Conservation (phyloP, 768 basidiomycete species). For the Mycena crocata region DNA sequence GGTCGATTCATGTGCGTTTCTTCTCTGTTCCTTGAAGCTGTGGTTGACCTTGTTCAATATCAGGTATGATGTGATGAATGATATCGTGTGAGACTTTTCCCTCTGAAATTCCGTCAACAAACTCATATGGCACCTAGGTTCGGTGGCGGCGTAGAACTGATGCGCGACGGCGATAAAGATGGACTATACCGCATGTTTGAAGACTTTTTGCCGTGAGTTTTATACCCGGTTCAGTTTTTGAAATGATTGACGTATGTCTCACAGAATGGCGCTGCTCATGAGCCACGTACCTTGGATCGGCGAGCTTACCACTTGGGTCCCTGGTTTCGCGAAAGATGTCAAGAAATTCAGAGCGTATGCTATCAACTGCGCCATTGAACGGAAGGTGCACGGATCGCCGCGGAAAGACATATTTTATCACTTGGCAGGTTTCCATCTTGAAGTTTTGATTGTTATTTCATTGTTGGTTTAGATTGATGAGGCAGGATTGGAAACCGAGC, state of each 20-base stretch:
- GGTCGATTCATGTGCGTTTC: constrained; percentile 15
- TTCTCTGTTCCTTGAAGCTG: background rate
- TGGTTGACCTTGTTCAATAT: constrained; percentile 10
- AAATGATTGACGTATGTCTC: background rate
- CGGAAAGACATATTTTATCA: constrained; percentile 38
- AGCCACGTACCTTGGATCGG: constrained; percentile 36
- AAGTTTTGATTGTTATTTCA: background rate
- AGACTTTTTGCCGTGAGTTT: constrained; percentile 17
- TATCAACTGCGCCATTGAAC: constrained; percentile 64
- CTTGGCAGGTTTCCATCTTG: constrained; percentile 23
- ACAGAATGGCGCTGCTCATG: constrained; percentile 30
- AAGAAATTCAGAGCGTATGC: constrained; percentile 50
- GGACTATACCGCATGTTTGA: constrained; percentile 21
- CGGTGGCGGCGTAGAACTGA: constrained; percentile 23
- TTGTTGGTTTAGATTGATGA: constrained; percentile 34
- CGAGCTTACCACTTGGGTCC: constrained; percentile 22
- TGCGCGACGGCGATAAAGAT: constrained; percentile 24
- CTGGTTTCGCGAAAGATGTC: constrained; percentile 26
- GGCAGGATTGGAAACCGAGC: constrained; percentile 32
- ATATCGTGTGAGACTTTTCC: constrained; percentile 14
- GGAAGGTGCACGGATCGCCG: constrained; percentile 60
- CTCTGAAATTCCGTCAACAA: background rate
- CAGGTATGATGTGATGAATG: constrained; percentile 30
- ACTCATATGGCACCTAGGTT: constrained; percentile 15
- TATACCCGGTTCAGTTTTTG: background rate